These are phyloP conservation scores for Athelia sp. DNA, from an alignment of 1,284 basidiomycete species.

Conservation along the genomic window DNA sequence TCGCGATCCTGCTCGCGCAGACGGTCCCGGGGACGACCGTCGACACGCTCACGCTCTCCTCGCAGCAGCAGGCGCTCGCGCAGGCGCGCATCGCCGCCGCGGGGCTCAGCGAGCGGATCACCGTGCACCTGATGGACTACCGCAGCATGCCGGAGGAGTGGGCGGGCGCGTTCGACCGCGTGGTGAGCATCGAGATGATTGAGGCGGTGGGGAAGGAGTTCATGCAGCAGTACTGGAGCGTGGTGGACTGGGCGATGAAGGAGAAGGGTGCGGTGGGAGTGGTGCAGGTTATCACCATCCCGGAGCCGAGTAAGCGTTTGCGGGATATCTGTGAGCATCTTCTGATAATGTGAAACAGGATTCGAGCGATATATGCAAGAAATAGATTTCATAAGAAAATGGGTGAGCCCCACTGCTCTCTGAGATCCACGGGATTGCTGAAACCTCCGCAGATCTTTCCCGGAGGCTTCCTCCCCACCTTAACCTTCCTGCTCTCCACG, in stretches of 20 bases:
- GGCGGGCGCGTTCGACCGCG: constrained; percentile 62
- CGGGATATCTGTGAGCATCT: constrained; percentile 1
- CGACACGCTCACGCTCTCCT: constrained; percentile 74
- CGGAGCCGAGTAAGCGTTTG: constrained; percentile 56
- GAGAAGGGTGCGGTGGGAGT: constrained; percentile 58
- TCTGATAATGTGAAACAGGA: constrained; percentile 27
- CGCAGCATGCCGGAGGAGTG: constrained; percentile 58
- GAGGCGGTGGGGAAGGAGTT: constrained; percentile 74
- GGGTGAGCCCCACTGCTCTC: constrained; percentile 35
- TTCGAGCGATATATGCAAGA: constrained; percentile 54
- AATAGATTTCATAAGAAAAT: constrained; percentile 80
- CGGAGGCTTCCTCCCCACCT: constrained; percentile 69
- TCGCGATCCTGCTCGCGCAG: constrained; percentile 62
- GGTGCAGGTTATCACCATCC: constrained; percentile 78
- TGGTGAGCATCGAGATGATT: constrained; percentile 79
- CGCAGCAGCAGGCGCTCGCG: constrained; percentile 65
- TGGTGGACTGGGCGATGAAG: constrained; percentile 71
- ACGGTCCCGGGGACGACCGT: constrained; percentile 53
- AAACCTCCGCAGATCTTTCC: too few species aligned
- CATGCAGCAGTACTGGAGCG: constrained; percentile 59
- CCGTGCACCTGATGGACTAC: constrained; percentile 78
- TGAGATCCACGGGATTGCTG: too few species aligned
- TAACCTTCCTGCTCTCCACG: constrained; percentile 57
- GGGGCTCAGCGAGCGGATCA: constrained; percentile 50
- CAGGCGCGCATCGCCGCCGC: constrained; percentile 50